Percentiles rank a stretch among this genome's conserved stretches.
Evolutionary conservation across 768 basidiomycete species (phyloP).

Genomic region (Rhodotorula paludigena): DNA sequence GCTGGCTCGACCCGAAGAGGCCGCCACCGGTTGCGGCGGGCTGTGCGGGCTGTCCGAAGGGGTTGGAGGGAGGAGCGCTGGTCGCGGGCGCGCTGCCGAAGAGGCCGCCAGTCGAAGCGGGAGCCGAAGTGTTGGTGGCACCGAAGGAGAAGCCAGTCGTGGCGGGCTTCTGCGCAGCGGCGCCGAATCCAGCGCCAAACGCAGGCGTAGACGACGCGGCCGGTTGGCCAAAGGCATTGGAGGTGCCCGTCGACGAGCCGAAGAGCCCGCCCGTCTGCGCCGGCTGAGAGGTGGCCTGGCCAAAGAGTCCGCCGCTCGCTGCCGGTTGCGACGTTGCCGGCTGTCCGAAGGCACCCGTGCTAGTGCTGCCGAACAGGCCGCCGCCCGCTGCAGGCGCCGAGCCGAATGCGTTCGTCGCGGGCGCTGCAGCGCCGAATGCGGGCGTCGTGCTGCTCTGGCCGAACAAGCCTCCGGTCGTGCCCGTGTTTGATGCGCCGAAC

Average conservation of each 20-base stretch:
- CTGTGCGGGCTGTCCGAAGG: constrained; percentile 30
- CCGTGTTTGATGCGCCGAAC: constrained; percentile 23
- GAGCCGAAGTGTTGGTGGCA: neutral
- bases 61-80: constrained; percentile 15
- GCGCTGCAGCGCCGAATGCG: constrained; percentile 7
- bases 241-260: constrained; percentile 2
- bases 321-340: constrained; percentile 29
- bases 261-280: constrained; percentile 28
- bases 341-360: constrained; percentile 21
- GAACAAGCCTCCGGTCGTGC: constrained; percentile 41
- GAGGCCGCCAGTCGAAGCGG: constrained; percentile 39
- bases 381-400: constrained; percentile 7
- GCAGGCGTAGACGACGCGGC: constrained; percentile 44
- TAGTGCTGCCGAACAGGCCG: constrained; percentile 6
- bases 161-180: constrained; percentile 19
- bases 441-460: constrained; percentile 29
- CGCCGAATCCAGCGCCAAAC: constrained; percentile 34
- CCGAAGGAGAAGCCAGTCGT: constrained; percentile 33
- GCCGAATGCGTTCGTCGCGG: constrained; percentile 15
- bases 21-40: constrained; percentile 21
- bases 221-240: constrained; percentile 28
- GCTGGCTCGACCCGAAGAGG: constrained; percentile 19
- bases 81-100: constrained; percentile 40
- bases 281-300: constrained; percentile 16
- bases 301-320: constrained; percentile 22